Evolutionary conservation across 768 basidiomycete species (phyloP).

Genomic region (Dioszegia hungarica): DNA sequence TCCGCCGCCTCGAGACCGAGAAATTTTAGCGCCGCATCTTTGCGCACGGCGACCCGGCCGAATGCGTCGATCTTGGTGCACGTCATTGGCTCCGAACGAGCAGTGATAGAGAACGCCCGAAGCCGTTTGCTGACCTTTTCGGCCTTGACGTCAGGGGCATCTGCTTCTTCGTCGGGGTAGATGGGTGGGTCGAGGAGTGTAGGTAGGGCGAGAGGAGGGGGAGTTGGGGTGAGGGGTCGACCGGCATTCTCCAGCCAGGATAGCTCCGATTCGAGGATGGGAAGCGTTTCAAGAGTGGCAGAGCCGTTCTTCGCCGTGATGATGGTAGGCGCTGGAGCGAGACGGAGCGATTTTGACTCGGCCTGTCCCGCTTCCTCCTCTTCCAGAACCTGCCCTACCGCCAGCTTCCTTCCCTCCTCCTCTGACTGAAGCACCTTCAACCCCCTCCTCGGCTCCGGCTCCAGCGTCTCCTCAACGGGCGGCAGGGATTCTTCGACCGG

Average conservation of each 20-base stretch:
- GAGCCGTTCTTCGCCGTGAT: constrained; percentile 20
- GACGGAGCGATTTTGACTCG: constrained; percentile 16
- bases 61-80: constrained; percentile 33
- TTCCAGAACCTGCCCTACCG: constrained; percentile 8
- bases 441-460: constrained; percentile 11
- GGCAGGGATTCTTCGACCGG: neutral
- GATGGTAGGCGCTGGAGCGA: constrained; percentile 22
- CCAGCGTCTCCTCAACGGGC: neutral
- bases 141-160: constrained; percentile 16
- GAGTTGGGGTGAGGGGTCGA: constrained; percentile 7
- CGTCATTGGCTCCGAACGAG: constrained; percentile 22
- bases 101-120: constrained; percentile 16
- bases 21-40: constrained; percentile 36
- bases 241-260: constrained; percentile 34
- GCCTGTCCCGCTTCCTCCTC: constrained; percentile 9
- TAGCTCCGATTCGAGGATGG: constrained; percentile 35
- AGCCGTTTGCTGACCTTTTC: constrained; percentile 23
- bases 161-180: constrained; percentile 14
- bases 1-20: constrained; percentile 21
- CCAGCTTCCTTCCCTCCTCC: constrained; percentile 33
- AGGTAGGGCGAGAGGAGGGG: constrained; percentile 23
- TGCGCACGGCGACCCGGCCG: constrained; percentile 38
- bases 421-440: constrained; percentile 21
- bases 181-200: neutral
- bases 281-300: constrained; percentile 23